These are phyloP conservation scores for Rhodosorus marinus DNA, from an alignment of 23 red algal species.

Conservation along the genomic window DNA sequence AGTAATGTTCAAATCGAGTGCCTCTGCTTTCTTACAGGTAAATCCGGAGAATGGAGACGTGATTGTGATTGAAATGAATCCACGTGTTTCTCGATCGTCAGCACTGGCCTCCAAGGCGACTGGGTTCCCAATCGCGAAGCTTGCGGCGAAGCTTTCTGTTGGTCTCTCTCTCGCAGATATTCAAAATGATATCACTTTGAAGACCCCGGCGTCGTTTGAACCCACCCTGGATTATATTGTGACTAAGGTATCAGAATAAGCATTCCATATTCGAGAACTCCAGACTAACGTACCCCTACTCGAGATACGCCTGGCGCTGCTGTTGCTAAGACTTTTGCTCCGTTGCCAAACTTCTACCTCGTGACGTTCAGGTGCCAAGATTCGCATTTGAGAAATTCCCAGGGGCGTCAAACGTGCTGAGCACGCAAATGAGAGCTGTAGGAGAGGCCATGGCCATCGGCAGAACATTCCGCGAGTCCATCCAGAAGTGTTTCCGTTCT, in stretches of 20 bases:
- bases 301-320: no score
- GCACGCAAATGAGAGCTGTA: slow-evolving; percentile 89
- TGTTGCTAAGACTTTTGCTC: no score
- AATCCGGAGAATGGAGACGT: slow-evolving; percentile 71
- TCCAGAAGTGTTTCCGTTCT: slow-evolving; percentile 85
- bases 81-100: slow-evolving; percentile 87
- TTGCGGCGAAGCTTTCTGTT: slow-evolving; percentile 82
- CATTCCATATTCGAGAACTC: no score
- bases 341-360: no score
- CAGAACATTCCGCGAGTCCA: slow-evolving; percentile 75
- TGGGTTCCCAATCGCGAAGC: slow-evolving; percentile 96
- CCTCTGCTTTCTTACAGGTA: no score
- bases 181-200: slow-evolving; percentile 75
- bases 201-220: slow-evolving; percentile 93
- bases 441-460: slow-evolving; percentile 98
- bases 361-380: no score
- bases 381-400: slow-evolving; percentile 99
- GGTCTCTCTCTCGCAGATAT: slow-evolving; percentile 50
- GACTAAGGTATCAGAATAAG: no score
- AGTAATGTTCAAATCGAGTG: no score
- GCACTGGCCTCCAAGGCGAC: slow-evolving; percentile 95
- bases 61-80: slow-evolving; percentile 99
- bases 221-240: slow-evolving; percentile 94
- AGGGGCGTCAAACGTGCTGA: slow-evolving; percentile 43
- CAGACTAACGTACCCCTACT: no score